Conservation (phyloP, 179 eudicot genomes). For the Pouteria campechiana region DNA sequence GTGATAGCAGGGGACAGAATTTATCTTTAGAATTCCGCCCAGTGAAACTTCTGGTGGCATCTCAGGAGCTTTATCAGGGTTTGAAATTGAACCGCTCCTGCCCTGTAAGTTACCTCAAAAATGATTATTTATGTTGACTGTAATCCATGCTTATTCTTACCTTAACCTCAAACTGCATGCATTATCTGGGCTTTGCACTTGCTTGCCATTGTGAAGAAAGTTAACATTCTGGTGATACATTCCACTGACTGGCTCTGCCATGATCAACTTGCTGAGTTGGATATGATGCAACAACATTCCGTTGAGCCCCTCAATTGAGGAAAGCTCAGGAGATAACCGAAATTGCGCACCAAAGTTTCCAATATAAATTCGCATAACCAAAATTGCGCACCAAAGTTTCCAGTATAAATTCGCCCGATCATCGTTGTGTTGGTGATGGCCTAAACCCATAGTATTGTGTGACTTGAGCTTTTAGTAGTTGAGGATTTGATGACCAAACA, state of each 20-base stretch:
- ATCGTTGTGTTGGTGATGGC: no score
- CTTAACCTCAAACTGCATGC: neutral
- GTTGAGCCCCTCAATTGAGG: no score
- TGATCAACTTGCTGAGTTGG: no score
- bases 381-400: no score
- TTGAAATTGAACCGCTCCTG: slow-evolving; percentile 53
- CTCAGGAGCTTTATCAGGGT: slow-evolving; percentile 60
- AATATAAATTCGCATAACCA: no score
- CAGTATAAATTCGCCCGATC: no score
- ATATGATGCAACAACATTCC: no score
- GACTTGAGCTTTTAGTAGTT: no score
- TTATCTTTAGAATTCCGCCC: slow-evolving; percentile 75
- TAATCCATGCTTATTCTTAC: neutral
- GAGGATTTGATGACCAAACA: neutral
- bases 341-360: no score
- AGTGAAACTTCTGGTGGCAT: slow-evolving; percentile 64
- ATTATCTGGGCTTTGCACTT: neutral
- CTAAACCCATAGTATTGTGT: no score
- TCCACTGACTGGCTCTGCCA: neutral
- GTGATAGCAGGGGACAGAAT: slow-evolving; percentile 59
- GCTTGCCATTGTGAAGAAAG: neutral
- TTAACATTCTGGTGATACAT: neutral
- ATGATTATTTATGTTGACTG: neutral
- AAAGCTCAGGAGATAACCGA: no score
- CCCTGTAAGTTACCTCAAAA: slow-evolving; percentile 45